These are phyloP conservation scores for Colletotrichum higginsianum DNA, from an alignment of 2,329 filamentous ascomycete species.

Conservation along the genomic window DNA sequence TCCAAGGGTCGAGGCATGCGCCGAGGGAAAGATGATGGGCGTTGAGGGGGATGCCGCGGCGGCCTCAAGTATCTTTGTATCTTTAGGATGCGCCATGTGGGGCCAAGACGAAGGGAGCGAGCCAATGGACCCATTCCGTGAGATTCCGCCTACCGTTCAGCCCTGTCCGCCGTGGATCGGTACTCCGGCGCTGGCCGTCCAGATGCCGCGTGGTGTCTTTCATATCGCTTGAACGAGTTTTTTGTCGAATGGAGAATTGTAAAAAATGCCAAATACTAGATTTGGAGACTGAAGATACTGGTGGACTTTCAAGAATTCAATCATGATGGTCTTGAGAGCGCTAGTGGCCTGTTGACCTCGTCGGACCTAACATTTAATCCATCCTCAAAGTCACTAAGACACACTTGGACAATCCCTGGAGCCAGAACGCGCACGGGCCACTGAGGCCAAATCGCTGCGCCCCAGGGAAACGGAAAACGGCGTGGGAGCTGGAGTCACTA, in stretches of 20 bases:
- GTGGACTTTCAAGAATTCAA: fast-evolving
- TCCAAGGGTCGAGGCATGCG: slow-evolving; percentile 12
- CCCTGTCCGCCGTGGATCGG: neutral
- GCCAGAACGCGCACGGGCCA: slow-evolving; percentile 29
- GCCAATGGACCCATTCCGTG: neutral
- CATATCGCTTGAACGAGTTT: fast-evolving
- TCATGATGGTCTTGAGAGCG: neutral
- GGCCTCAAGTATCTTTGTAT: slow-evolving; percentile 37
- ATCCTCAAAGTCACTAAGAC: neutral
- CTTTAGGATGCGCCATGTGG: slow-evolving; percentile 16
- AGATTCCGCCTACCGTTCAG: slow-evolving; percentile 35
- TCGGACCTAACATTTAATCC: slow-evolving; percentile 28
- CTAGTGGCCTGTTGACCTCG: fast-evolving
- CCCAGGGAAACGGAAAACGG: slow-evolving; percentile 19
- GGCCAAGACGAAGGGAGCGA: neutral
- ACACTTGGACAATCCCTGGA: neutral
- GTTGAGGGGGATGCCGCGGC: slow-evolving; percentile 23
- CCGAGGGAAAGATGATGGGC: slow-evolving; percentile 16
- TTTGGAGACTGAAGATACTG: too few relatives aligned
- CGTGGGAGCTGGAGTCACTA: slow-evolving; percentile 29
- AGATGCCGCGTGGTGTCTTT: neutral
- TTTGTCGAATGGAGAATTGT: too few relatives aligned
- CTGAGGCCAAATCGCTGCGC: slow-evolving; percentile 43
- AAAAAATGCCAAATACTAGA: too few relatives aligned
- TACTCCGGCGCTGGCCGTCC: slow-evolving; percentile 2